A percentile compares a stretch with the other conserved stretches of the same genome.
Conservation (phyloP, 2,329 filamentous ascomycete species). For the Arthrobotrys sphaeroides region DNA sequence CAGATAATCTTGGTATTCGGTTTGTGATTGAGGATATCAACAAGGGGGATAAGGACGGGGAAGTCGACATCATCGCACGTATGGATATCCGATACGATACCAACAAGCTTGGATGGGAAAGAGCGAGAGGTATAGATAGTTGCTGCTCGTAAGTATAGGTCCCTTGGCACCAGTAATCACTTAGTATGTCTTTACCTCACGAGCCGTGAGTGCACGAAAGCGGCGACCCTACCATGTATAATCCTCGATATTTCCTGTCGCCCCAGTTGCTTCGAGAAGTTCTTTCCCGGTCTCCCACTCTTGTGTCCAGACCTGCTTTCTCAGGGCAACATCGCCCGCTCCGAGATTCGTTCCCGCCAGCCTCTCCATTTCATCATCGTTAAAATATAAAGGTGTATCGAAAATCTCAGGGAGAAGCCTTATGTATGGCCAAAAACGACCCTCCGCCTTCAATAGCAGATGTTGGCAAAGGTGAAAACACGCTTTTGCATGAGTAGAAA, state of each 20-base stretch:
- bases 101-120: constrained; percentile 63
- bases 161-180: constrained; percentile 59
- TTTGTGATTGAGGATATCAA: constrained; percentile 66
- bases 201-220: background rate
- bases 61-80: constrained; percentile 12
- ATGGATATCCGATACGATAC: constrained; percentile 31
- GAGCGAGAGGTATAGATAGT: constrained; percentile 66
- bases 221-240: constrained; percentile 62
- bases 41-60: constrained; percentile 65
- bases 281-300: constrained; percentile 60
- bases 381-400: constrained; percentile 57
- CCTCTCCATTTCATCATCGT: constrained; percentile 53
- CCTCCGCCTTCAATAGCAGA: constrained; percentile 21
- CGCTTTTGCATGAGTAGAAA: constrained; percentile 39
- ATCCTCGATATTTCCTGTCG: constrained; percentile 57
- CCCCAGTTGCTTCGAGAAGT: constrained; percentile 58
- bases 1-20: constrained; percentile 64
- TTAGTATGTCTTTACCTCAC: constrained; percentile 6
- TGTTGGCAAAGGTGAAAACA: constrained; percentile 49
- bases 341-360: constrained; percentile 57
- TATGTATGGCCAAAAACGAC: constrained; percentile 57
- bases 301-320: constrained; percentile 60
- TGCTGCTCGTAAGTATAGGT: constrained; percentile 65
- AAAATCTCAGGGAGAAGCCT: constrained; percentile 55
- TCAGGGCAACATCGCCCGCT: constrained; percentile 53